Percentiles rank a stretch among this genome's conserved stretches.
Conservation (phyloP, 805 yeast genomes). For the Peterozyma toletana region DNA sequence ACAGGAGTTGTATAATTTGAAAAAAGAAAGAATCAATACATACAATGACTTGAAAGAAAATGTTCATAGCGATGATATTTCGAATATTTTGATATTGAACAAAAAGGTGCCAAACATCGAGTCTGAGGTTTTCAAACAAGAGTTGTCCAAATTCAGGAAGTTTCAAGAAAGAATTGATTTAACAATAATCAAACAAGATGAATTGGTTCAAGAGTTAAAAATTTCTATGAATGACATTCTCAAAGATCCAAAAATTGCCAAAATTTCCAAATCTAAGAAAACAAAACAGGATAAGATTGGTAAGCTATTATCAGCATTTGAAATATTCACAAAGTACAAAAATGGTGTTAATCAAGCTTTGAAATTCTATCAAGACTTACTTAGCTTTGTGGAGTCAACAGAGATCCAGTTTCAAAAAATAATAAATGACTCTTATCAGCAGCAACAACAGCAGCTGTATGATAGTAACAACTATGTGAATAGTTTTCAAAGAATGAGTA, state of each 20-base stretch:
- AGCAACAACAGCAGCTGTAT: constrained; percentile 2
- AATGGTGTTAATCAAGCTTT: constrained; percentile 57
- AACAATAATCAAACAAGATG: constrained; percentile 59
- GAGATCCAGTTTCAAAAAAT: constrained; percentile 21
- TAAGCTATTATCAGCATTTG: constrained; percentile 40
- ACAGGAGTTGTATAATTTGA: constrained; percentile 54
- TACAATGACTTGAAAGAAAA: constrained; percentile 59
- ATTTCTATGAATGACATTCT: constrained; percentile 34
- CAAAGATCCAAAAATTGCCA: constrained; percentile 35
- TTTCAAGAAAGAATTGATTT: constrained; percentile 60
- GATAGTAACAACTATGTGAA: not conserved
- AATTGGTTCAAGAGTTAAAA: constrained; percentile 34
- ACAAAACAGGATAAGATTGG: constrained; percentile 29
- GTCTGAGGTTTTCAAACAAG: constrained; percentile 54
- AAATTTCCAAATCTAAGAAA: constrained; percentile 30
- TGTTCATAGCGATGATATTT: constrained; percentile 79
- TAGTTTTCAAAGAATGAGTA: not conserved
- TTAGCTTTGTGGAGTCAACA: constrained; percentile 23
- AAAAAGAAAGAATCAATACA: constrained; percentile 54
- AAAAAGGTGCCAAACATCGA: constrained; percentile 35
- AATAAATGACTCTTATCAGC: constrained; percentile 16
- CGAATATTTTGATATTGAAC: constrained; percentile 64
- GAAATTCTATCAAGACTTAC: constrained; percentile 52
- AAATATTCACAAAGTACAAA: constrained; percentile 47
- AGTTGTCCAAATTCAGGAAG: constrained; percentile 69